Evolutionary conservation across 2,329 filamentous ascomycete species (phyloP).

Genomic region (Colletotrichum sp.): DNA sequence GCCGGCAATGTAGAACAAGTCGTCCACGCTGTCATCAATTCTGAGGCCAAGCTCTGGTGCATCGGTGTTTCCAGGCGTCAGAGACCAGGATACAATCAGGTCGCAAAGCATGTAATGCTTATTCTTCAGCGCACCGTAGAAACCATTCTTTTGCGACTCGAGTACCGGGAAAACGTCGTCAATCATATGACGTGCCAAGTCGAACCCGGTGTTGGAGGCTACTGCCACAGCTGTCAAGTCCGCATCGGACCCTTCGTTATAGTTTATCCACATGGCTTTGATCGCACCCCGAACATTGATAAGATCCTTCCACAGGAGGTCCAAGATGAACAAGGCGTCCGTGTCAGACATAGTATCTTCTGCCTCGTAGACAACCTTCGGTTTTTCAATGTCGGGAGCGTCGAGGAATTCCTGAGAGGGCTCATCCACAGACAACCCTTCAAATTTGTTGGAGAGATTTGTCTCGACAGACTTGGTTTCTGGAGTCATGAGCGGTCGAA

Average conservation of each 20-base stretch:
- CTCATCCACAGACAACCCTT: conserved; percentile 38
- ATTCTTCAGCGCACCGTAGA: neutral
- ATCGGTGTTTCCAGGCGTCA: neutral
- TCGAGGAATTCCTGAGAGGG: conserved; percentile 40
- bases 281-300: conserved; percentile 29
- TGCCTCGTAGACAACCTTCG: neutral
- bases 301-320: conserved; percentile 33
- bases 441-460: conserved; percentile 36
- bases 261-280: conserved; percentile 34
- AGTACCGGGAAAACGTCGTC: conserved; percentile 33
- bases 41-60: conserved; percentile 9
- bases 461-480: neutral
- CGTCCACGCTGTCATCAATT: neutral
- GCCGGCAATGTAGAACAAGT: neutral
- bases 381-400: conserved; percentile 30
- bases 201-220: conserved; percentile 39
- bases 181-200: conserved; percentile 35
- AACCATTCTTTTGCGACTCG: neutral
- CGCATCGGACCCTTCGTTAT: conserved; percentile 23
- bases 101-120: neutral
- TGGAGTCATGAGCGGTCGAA: conserved; percentile 27
- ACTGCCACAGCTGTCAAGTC: conserved; percentile 37
- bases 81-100: neutral
- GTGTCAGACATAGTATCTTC: conserved; percentile 3
- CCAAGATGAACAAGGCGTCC: conserved; percentile 31